A percentile compares a stretch with the other conserved stretches of the same genome.
phyloP scores from a whole-genome alignment of 768 basidiomycete genomes.

The Tricholoma matsutake region DNA sequence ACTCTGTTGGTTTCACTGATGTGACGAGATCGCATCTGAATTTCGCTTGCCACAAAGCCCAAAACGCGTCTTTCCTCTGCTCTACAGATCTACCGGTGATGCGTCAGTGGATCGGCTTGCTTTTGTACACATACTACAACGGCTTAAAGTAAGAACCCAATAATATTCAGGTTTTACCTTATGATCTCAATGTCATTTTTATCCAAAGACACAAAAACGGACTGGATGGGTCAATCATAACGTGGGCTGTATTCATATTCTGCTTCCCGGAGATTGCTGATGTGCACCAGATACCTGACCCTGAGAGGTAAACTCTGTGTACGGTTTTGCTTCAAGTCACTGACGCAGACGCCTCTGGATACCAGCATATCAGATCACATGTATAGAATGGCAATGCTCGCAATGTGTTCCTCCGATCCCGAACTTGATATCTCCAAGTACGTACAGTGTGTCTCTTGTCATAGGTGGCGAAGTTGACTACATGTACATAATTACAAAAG shows the following conservation, averaged over 20 bases:
- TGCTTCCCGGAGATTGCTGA: neutral
- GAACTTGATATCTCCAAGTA: constrained; percentile 73
- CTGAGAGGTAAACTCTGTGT: constrained; percentile 64
- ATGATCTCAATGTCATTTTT: neutral
- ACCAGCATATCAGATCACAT: constrained; percentile 91
- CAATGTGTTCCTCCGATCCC: constrained; percentile 80
- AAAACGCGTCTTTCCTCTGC: constrained; percentile 46
- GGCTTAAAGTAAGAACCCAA: constrained; percentile 64
- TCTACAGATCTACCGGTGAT: constrained; percentile 55
- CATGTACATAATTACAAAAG: constrained; percentile 28
- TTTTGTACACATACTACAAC: constrained; percentile 87
- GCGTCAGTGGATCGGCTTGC: constrained; percentile 68
- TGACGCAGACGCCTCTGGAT: neutral
- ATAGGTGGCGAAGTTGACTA: neutral
- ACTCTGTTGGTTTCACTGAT: too few species aligned
- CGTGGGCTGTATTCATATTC: constrained; percentile 33
- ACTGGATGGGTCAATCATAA: constrained; percentile 93
- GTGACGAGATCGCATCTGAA: neutral
- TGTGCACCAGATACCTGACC: constrained; percentile 60
- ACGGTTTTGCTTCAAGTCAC: neutral
- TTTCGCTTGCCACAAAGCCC: neutral
- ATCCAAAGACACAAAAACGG: constrained; percentile 80
- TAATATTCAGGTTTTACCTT: neutral
- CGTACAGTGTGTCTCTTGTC: constrained; percentile 14
- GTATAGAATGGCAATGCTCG: constrained; percentile 95